Percentiles rank a stretch among this genome's conserved stretches.
These are phyloP conservation scores for Pyrenochaeta sp. DNA, from an alignment of 2,329 filamentous ascomycete species.

Conservation along the genomic window DNA sequence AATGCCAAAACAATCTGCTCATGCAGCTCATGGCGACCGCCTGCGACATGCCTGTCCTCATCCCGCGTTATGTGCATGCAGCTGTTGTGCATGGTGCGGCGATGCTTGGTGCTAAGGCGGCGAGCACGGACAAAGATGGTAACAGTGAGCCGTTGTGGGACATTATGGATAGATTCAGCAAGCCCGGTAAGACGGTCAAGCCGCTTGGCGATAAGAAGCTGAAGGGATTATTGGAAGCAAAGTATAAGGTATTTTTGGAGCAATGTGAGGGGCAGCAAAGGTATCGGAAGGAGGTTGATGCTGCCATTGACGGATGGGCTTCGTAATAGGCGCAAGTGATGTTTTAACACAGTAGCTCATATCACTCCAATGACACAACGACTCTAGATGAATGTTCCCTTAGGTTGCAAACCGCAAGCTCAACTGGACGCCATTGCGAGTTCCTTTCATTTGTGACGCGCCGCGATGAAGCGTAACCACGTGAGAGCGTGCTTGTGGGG, in stretches of 20 bases:
- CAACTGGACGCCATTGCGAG: too few species aligned
- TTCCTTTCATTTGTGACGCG: too few species aligned
- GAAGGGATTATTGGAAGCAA: conserved; percentile 81
- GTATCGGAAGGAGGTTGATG: conserved; percentile 82
- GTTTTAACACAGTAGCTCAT: too few species aligned
- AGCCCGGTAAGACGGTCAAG: conserved; percentile 84
- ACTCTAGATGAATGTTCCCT: too few species aligned
- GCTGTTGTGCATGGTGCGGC: conserved; percentile 98
- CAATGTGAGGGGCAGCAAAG: conserved; percentile 86
- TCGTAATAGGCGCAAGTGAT: too few species aligned
- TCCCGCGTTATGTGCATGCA: conserved; percentile 91
- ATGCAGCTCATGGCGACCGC: conserved; percentile 91
- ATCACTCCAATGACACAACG: too few species aligned
- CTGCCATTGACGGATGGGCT: conserved; percentile 49
- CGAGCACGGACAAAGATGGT: conserved; percentile 78
- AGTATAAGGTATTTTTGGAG: conserved; percentile 96
- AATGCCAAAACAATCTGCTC: conserved; percentile 93
- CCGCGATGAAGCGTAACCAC: conserved; percentile 8
- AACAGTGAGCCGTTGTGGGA: conserved; percentile 89
- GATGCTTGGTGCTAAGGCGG: conserved; percentile 98
- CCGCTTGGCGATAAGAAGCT: conserved; percentile 76
- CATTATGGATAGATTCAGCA: conserved; percentile 98
- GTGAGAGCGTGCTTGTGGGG: conserved; percentile 25
- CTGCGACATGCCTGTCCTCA: conserved; percentile 90
- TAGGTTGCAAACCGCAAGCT: too few species aligned